These are phyloP conservation scores for Crithidia expoeki DNA, from an alignment of 208 protist genomes.

Conservation along the genomic window DNA sequence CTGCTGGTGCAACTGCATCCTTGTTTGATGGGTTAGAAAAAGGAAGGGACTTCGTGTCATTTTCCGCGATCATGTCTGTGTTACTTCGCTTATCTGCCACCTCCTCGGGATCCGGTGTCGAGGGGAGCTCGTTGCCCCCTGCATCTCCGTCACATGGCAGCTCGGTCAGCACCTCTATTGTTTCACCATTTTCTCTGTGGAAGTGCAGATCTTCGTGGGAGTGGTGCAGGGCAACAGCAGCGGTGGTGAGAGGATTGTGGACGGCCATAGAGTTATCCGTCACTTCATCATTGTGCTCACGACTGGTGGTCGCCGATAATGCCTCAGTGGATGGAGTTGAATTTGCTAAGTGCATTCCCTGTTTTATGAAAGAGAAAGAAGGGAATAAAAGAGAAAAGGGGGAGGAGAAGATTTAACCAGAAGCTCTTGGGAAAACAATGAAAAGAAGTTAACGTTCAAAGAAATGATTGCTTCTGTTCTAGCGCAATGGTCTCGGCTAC, in stretches of 20 bases:
- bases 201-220: not conserved
- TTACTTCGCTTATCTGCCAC: constrained; percentile 15
- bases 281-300: not conserved
- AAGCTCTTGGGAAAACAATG: too few species aligned
- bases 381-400: too few species aligned
- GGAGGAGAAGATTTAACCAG: too few species aligned
- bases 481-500: too few species aligned
- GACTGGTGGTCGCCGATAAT: not conserved
- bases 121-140: constrained; percentile 17
- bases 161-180: constrained; percentile 5
- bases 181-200: not conserved
- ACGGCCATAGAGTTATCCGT: not conserved
- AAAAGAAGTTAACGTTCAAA: too few species aligned
- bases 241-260: constrained; percentile 8
- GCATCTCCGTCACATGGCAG: not conserved
- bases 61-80: not conserved
- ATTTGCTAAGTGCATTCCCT: too few species aligned
- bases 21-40: not conserved
- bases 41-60: not conserved
- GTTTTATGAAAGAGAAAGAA: not conserved
- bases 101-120: constrained; percentile 5
- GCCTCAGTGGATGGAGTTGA: constrained; percentile 5
- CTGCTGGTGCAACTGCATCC: not conserved
- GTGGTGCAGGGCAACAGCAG: not conserved
- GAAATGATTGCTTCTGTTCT: too few species aligned